Evolutionary conservation across 768 basidiomycete species (phyloP).

Genomic region (Neoboletus brunneissimus): DNA sequence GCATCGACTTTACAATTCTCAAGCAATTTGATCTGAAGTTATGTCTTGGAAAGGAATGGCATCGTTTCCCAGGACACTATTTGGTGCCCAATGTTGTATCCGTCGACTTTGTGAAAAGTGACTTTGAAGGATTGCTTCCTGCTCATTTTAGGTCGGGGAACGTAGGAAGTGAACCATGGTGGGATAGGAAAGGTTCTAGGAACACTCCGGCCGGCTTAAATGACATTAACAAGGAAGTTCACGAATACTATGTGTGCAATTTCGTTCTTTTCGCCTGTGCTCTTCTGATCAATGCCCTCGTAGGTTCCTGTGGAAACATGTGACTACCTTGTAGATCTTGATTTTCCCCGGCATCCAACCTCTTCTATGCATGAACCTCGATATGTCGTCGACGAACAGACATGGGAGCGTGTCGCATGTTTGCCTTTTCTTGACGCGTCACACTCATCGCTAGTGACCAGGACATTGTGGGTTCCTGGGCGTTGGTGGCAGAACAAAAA

Average conservation of each 20-base stretch:
- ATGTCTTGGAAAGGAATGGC: constrained; percentile 95
- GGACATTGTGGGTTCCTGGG: constrained; percentile 80
- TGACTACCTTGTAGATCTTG: constrained; percentile 88
- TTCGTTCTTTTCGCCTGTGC: neutral
- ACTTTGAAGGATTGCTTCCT: constrained; percentile 87
- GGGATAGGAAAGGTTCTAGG: constrained; percentile 55
- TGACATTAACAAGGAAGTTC: constrained; percentile 81
- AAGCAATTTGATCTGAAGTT: constrained; percentile 67
- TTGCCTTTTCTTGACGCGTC: constrained; percentile 78
- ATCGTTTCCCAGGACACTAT: constrained; percentile 90
- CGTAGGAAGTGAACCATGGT: constrained; percentile 27
- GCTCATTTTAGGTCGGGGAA: constrained; percentile 60
- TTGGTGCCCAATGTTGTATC: constrained; percentile 79
- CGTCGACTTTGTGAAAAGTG: constrained; percentile 89
- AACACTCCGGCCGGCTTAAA: constrained; percentile 68
- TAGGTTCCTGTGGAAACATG: constrained; percentile 73
- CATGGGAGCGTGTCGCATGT: constrained; percentile 84
- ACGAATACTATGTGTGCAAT: constrained; percentile 68
- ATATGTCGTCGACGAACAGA: constrained; percentile 59
- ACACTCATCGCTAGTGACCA: constrained; percentile 67
- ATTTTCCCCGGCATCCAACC: constrained; percentile 70
- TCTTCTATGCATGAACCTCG: constrained; percentile 69
- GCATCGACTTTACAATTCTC: constrained; percentile 67
- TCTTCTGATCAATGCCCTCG: constrained; percentile 3
- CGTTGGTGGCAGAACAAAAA: constrained; percentile 65